These are phyloP conservation scores for Beauveria scarabaeidicola DNA, from an alignment of 2,329 filamentous ascomycete species.

Conservation along the genomic window DNA sequence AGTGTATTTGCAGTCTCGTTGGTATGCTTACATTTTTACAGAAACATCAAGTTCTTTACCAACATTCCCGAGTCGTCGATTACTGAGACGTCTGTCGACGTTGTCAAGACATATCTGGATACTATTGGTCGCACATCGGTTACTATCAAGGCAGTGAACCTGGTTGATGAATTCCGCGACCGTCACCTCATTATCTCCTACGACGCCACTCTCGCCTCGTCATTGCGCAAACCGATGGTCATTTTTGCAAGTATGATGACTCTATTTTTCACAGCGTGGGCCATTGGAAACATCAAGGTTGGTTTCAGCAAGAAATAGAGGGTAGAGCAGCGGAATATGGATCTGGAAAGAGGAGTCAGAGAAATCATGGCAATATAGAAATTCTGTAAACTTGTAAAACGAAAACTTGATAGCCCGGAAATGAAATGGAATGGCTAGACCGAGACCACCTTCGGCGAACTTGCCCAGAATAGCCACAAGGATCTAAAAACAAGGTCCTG, in stretches of 20 bases:
- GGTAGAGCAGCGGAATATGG: background rate
- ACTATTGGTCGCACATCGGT: constrained; percentile 81
- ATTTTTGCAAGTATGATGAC: constrained; percentile 65
- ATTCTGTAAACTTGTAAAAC: constrained; percentile 6
- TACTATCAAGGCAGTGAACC: constrained; percentile 70
- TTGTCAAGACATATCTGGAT: constrained; percentile 89
- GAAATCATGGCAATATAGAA: constrained; percentile 9
- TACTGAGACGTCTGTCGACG: constrained; percentile 46
- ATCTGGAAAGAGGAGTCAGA: background rate
- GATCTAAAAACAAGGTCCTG: background rate
- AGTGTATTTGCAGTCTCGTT: background rate
- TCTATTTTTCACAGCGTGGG: constrained; percentile 69
- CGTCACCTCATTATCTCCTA: constrained; percentile 81
- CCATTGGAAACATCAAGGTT: constrained; percentile 68
- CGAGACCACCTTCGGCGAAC: background rate
- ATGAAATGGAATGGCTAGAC: background rate
- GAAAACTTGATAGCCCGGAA: background rate
- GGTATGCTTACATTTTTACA: constrained; percentile 36
- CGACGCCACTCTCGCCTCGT: constrained; percentile 66
- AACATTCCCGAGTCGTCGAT: constrained; percentile 58
- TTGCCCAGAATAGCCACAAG: background rate
- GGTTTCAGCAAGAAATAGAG: constrained; percentile 54
- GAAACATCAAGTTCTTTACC: constrained; percentile 71
- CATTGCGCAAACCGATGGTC: constrained; percentile 77
- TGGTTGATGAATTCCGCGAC: constrained; percentile 84